These are phyloP conservation scores for Pseudomassariella vexata DNA, from an alignment of 2,329 filamentous ascomycete genomes.

Conservation along the genomic window DNA sequence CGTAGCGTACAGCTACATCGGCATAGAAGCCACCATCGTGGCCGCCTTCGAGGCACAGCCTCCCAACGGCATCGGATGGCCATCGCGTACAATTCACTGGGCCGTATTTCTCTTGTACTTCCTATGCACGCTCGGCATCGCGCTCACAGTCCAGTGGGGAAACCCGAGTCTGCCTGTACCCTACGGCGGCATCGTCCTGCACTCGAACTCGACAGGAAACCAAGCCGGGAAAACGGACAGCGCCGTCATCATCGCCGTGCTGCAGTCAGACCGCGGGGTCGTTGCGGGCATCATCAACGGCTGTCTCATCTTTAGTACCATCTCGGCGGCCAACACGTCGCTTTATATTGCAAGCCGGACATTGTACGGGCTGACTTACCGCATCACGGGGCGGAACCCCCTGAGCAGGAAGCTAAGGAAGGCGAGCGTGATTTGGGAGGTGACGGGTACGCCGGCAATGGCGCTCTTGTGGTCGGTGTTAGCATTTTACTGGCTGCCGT, in stretches of 20 bases:
- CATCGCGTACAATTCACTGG: conserved; percentile 10
- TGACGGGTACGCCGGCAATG: conserved; percentile 5
- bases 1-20: conserved; percentile 11
- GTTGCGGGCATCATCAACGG: conserved; percentile 9
- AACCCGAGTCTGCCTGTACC: not conserved
- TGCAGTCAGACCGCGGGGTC: not conserved
- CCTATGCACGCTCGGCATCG: conserved; percentile 7
- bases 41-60: conserved; percentile 12
- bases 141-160: conserved; percentile 9
- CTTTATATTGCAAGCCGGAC: conserved; percentile 13
- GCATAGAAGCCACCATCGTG: conserved; percentile 12
- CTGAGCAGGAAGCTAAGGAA: conserved; percentile 5
- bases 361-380: conserved; percentile 10
- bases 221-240: not conserved
- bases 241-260: conserved; percentile 2
- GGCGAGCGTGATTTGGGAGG: conserved; percentile 2
- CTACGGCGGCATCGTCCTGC: conserved; percentile 1
- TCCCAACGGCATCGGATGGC: conserved; percentile 6
- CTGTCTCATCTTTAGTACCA: conserved; percentile 9
- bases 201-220: not conserved
- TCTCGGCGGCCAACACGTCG: conserved; percentile 10
- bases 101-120: conserved; percentile 7
- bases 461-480: conserved; percentile 5
- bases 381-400: conserved; percentile 1
- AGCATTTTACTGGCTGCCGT: conserved; percentile 6